phyloP scores from a whole-genome alignment of 2,329 filamentous ascomycete species.

The Arthrocladium fulminans region DNA sequence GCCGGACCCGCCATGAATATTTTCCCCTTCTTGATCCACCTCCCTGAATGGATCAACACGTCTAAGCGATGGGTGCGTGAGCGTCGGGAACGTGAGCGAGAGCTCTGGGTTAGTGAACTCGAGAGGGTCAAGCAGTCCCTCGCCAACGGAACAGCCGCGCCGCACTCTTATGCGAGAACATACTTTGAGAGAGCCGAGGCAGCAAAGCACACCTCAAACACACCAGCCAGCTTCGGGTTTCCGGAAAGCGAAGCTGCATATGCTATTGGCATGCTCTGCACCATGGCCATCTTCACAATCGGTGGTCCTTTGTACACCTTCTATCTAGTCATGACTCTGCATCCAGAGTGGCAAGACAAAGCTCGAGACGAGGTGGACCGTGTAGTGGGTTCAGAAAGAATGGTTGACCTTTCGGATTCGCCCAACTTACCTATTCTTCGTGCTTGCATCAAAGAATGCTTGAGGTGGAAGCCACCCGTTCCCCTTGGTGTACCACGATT shows the following conservation, averaged over 20 bases:
- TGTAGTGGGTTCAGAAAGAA: conserved; percentile 36
- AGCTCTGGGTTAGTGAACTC: conserved; percentile 13
- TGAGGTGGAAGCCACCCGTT: conserved; percentile 33
- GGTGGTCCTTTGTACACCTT: conserved; percentile 7
- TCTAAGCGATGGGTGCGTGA: conserved; percentile 11
- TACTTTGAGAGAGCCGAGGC: conserved; percentile 14
- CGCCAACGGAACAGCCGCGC: conserved; percentile 7
- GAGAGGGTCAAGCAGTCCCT: conserved; percentile 10
- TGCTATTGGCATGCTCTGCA: conserved; percentile 11
- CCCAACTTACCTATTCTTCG: conserved; percentile 28
- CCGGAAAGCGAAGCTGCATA: conserved; percentile 10
- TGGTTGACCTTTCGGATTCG: conserved; percentile 30
- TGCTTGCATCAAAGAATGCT: conserved; percentile 33
- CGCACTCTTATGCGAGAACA: conserved; percentile 12
- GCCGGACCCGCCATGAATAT: conserved; percentile 15
- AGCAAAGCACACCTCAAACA: neutral
- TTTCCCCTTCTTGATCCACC: conserved; percentile 10
- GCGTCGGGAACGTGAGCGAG: conserved; percentile 12
- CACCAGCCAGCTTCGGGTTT: conserved; percentile 3
- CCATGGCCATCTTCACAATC: conserved; percentile 12
- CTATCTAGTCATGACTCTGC: conserved; percentile 35
- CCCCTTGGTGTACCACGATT: conserved; percentile 13
- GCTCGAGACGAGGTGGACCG: conserved; percentile 40
- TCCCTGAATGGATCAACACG: conserved; percentile 15
- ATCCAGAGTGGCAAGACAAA: conserved; percentile 42